Evolutionary conservation across 2,329 filamentous ascomycete genomes (phyloP).

Genomic region (Cladophialophora immunda): DNA sequence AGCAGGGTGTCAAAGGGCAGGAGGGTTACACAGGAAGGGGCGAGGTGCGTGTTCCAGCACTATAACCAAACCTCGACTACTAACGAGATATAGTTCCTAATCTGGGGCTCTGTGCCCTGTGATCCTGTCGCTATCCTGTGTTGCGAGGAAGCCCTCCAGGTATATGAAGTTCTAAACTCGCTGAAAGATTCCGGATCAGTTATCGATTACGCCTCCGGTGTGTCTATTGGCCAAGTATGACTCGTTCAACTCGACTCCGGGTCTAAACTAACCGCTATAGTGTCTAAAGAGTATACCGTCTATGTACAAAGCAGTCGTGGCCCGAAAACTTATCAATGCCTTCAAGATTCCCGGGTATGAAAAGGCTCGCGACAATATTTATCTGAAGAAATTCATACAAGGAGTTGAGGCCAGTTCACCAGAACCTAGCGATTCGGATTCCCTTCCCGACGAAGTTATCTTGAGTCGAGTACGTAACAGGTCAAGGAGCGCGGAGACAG

Average conservation of each 20-base stretch:
- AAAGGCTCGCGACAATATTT: not conserved
- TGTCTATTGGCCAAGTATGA: constrained; percentile 17
- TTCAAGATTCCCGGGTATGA: constrained; percentile 18
- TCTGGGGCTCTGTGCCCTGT: constrained; percentile 26
- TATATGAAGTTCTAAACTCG: not conserved
- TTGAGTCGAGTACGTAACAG: not conserved
- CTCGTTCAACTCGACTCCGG: not conserved
- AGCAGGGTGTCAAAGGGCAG: not conserved
- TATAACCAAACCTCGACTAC: not conserved
- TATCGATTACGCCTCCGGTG: constrained; percentile 13
- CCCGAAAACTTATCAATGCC: constrained; percentile 15
- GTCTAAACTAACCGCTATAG: not conserved
- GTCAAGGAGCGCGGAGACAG: too few relatives aligned
- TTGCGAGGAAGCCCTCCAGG: constrained; percentile 7
- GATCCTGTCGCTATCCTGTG: constrained; percentile 20
- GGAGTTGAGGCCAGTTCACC: constrained; percentile 14
- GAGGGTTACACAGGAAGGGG: constrained; percentile 26
- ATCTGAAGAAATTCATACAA: constrained; percentile 15
- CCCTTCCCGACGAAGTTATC: not conserved
- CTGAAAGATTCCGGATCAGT: not conserved
- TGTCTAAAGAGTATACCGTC: constrained; percentile 13
- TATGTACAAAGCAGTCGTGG: constrained; percentile 25
- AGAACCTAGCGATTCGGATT: not conserved
- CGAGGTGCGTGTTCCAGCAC: constrained; percentile 21
- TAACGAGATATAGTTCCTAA: constrained; percentile 25